phyloP scores from a whole-genome alignment of 805 yeast species.

The Pichia cephalocereana region DNA sequence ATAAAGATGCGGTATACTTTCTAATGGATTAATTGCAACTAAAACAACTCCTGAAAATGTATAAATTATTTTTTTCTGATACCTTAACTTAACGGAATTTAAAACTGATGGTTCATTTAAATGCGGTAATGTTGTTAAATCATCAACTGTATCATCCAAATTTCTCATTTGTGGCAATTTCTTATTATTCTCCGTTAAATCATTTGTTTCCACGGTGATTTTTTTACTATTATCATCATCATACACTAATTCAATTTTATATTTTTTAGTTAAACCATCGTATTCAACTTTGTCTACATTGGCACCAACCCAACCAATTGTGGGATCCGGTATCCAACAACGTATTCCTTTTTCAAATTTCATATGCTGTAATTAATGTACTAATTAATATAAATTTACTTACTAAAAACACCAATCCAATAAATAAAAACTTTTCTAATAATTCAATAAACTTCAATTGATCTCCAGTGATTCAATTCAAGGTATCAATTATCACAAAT shows the following conservation, averaged over 20 bases:
- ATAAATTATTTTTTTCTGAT: slow-evolving; percentile 79
- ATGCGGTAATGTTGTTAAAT: slow-evolving; percentile 83
- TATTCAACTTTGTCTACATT: slow-evolving; percentile 35
- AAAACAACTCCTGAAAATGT: slow-evolving; percentile 95
- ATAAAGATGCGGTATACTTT: slow-evolving; percentile 78
- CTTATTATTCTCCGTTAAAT: slow-evolving; percentile 41
- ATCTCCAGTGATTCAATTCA: no score
- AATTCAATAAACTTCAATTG: no score
- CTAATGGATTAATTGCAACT: slow-evolving; percentile 95
- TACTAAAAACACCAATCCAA: no score
- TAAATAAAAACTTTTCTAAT: no score
- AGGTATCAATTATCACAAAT: no score
- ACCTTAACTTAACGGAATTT: slow-evolving; percentile 87
- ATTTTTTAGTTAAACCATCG: slow-evolving; percentile 26
- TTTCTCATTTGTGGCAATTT: slow-evolving; percentile 76
- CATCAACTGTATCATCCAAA: slow-evolving; percentile 94
- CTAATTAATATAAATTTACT: no score
- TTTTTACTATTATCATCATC: slow-evolving; percentile 37
- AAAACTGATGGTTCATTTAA: slow-evolving; percentile 94
- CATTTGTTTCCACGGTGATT: slow-evolving; percentile 36
- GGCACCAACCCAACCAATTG: slow-evolving; percentile 68
- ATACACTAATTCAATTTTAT: slow-evolving; percentile 42
- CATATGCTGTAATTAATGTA: not conserved
- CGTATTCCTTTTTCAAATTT: slow-evolving; percentile 25
- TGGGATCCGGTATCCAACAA: slow-evolving; percentile 74